Conservation (phyloP, 129 eudicot species). For the Flaveria robusta region DNA sequence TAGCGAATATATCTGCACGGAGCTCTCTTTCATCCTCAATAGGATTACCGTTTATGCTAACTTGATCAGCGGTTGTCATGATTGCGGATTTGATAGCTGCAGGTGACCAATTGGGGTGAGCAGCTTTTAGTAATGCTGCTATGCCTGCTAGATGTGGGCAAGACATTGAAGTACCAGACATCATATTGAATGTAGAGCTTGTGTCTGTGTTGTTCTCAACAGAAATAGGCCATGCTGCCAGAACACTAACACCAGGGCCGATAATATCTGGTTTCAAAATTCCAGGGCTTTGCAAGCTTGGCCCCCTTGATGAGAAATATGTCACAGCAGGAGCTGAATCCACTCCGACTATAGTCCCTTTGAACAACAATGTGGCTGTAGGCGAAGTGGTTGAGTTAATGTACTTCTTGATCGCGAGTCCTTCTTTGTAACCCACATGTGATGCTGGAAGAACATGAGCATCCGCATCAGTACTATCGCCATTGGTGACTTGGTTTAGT, state of each 20-base stretch:
- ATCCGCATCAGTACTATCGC: slow-evolving; percentile 33
- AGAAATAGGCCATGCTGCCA: slow-evolving; percentile 60
- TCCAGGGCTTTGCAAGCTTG: slow-evolving; percentile 47
- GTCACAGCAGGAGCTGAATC: slow-evolving; percentile 38
- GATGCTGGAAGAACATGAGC: slow-evolving; percentile 51
- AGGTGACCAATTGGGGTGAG: slow-evolving; percentile 51
- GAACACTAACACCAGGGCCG: slow-evolving; percentile 56
- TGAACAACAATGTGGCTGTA: slow-evolving; percentile 31
- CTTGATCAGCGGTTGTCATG: slow-evolving; percentile 46
- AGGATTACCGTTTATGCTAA: slow-evolving; percentile 40
- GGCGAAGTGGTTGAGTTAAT: slow-evolving; percentile 42
- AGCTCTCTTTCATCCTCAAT: slow-evolving; percentile 38
- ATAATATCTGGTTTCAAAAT: slow-evolving; percentile 66
- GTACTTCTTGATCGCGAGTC: slow-evolving; percentile 35
- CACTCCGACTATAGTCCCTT: slow-evolving; percentile 43
- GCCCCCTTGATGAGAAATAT: slow-evolving; percentile 57
- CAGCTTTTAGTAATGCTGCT: slow-evolving; percentile 52
- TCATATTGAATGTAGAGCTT: slow-evolving; percentile 35
- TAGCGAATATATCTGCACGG: slow-evolving; percentile 40
- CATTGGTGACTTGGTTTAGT: slow-evolving; percentile 14
- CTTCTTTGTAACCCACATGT: slow-evolving; percentile 35
- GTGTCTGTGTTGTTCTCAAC: slow-evolving; percentile 37
- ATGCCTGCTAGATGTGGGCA: slow-evolving; percentile 65
- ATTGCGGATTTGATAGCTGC: slow-evolving; percentile 57
- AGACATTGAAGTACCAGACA: slow-evolving; percentile 59